Base-by-base conservation (phyloP, 306 rosid genomes). In the Cicer bijugum region DNA sequence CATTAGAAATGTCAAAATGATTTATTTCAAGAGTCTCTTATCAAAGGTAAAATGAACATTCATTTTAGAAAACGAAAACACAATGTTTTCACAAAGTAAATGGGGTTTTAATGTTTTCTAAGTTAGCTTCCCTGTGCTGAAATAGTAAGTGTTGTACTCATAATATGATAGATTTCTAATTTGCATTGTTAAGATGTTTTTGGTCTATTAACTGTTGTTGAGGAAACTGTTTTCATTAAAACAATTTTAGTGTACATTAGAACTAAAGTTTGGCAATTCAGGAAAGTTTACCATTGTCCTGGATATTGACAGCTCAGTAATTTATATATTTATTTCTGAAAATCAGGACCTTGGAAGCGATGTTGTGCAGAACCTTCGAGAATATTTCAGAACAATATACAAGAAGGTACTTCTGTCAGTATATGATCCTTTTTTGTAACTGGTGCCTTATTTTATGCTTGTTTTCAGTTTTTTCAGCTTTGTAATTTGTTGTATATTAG, bases 271-370 rank as follows among this genome's bases (percentile, higher is more conserved):
- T 39, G 60, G 51, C 53, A 52, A 35, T 78, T 71, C 7, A 19
- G 65, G 47, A 62, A 60, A 51, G n/a, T 47, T 50, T 15, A 77
- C 20, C 64, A 8, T 47, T 76, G 37, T 64, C 71, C 16, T 43
- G 52, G 15, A 65, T 37, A 43, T 65, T 43, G 37, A 11, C 50
- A 12, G 28, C 67, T 61, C 12, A 35, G 15, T 56, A 12, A 16
- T 47, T 48, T 16, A 42, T 6, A 33, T 42, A 8, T 28, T 3
- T 28, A 28, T 28, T 67, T 76, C 68, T 64, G 47, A 62, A 81
- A 70, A 75, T 68, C 90, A 93, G 98, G 98, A 85, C 55, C 98
- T 93, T 77, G 89, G 90, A 44, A 92, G 92, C 66, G 96, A 93
- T 42, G 92, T 84, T 79, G 93, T 77, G 60, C 89, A 77, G 84